A percentile compares a stretch with the other conserved stretches of the same genome.
Conservation (phyloP, 441 rosid species). For the Flueggea neowawraea region DNA sequence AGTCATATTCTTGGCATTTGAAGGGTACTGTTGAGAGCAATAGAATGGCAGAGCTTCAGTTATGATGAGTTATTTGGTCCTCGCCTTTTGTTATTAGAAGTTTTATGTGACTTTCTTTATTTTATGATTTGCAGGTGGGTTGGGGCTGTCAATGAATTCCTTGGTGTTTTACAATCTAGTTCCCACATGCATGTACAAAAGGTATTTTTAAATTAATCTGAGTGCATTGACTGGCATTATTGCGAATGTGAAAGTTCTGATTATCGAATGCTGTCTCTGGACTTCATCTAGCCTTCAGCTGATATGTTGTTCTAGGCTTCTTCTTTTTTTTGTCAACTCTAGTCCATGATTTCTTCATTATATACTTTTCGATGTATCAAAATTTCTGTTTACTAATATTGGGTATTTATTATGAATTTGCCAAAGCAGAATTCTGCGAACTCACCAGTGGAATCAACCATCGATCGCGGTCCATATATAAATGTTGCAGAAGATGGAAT, state of each 20-base stretch:
- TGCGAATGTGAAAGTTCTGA: too few species aligned
- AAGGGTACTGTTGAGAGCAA: too few species aligned
- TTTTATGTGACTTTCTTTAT: background rate
- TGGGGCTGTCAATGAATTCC: constrained; percentile 70
- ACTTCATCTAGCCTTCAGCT: too few species aligned
- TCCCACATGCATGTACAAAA: constrained; percentile 51
- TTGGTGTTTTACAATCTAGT: constrained; percentile 49
- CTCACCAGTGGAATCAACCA: constrained; percentile 36
- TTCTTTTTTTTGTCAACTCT: background rate
- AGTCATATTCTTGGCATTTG: too few species aligned
- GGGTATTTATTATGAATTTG: constrained; percentile 9
- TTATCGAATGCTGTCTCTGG: too few species aligned
- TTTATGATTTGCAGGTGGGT: constrained; percentile 67
- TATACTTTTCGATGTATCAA: background rate
- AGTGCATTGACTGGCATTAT: background rate
- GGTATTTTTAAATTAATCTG: constrained; percentile 28
- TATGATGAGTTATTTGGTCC: background rate
- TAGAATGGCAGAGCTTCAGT: too few species aligned
- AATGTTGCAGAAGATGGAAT: constrained; percentile 61
- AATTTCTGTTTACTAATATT: background rate
- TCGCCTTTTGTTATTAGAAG: background rate
- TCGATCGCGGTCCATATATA: constrained; percentile 65
- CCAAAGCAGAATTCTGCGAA: constrained; percentile 29
- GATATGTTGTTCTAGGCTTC: too few species aligned
- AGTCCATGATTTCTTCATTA: background rate